Conservation (phyloP, 2,329 filamentous ascomycete species). For the Cladosporium sphaerospermum region DNA sequence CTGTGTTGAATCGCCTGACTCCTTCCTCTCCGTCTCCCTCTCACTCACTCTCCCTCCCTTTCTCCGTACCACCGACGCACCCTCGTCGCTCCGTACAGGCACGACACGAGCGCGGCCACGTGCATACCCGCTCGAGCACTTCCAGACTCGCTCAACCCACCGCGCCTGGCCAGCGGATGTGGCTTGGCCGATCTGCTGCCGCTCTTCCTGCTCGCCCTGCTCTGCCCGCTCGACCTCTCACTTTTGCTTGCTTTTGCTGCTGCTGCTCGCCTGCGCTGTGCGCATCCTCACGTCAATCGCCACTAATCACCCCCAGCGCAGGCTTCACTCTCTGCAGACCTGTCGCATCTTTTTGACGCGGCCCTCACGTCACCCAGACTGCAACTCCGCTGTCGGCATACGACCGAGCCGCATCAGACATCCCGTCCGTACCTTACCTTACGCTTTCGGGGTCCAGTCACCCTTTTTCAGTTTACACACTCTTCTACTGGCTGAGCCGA, state of each 20-base stretch:
- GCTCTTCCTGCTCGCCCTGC: background rate
- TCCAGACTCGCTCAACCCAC: too few species aligned
- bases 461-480: background rate
- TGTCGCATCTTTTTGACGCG: background rate
- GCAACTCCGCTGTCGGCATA: background rate
- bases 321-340: background rate
- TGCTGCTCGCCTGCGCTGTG: background rate
- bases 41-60: background rate
- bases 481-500: background rate
- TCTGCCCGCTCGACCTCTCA: background rate
- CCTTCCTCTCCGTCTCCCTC: background rate
- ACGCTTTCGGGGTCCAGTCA: too few species aligned
- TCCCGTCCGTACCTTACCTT: too few species aligned
- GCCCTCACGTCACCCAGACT: background rate
- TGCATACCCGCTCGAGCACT: too few species aligned
- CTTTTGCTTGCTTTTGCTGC: background rate
- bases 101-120: too few species aligned
- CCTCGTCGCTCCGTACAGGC: background rate
- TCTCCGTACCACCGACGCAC: background rate
- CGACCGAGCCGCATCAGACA: background rate
- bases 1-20: background rate
- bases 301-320: background rate
- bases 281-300: background rate
- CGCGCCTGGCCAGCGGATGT: background rate
- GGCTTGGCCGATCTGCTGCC: background rate